Conservation (phyloP, 2,329 filamentous ascomycete genomes). For the Bretziella fagacearum region DNA sequence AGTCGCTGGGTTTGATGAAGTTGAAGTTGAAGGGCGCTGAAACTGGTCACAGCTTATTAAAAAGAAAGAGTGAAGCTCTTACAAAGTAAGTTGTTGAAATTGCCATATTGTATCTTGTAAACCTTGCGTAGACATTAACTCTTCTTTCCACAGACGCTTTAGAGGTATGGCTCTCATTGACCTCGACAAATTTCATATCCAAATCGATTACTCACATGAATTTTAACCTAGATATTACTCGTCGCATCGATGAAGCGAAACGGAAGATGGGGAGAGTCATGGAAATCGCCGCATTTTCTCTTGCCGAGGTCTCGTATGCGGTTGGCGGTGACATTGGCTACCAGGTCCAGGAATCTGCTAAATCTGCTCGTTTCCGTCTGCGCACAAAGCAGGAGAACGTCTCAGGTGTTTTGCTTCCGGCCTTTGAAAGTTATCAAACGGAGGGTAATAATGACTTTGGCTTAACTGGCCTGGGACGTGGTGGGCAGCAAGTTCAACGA, state of each 20-base stretch:
- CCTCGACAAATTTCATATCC: background rate
- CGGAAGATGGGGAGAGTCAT: slow-evolving; percentile 98
- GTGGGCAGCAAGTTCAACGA: slow-evolving; percentile 88
- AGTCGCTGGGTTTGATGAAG: slow-evolving; percentile 95
- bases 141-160: slow-evolving; percentile 53
- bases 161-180: slow-evolving; percentile 41
- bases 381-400: slow-evolving; percentile 97
- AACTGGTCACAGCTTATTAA: slow-evolving; percentile 82
- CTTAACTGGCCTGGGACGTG: slow-evolving; percentile 87
- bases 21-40: slow-evolving; percentile 89
- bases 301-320: slow-evolving; percentile 94
- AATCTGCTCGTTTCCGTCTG: slow-evolving; percentile 80
- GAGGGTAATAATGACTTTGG: slow-evolving; percentile 93
- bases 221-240: slow-evolving; percentile 61
- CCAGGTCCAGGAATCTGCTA: slow-evolving; percentile 92
- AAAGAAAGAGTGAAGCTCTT: slow-evolving; percentile 93
- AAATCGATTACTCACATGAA: slow-evolving; percentile 2
- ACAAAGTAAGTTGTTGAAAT: slow-evolving; percentile 64
- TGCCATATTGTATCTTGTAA: background rate
- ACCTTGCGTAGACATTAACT: background rate
- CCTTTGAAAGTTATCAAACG: slow-evolving; percentile 78
- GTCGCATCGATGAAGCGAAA: slow-evolving; percentile 95
- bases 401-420: slow-evolving; percentile 82
- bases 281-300: slow-evolving; percentile 95
- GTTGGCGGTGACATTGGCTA: slow-evolving; percentile 92